A percentile compares a stretch with the other conserved stretches of the same genome.
Evolutionary conservation across 2,329 filamentous ascomycete species (phyloP).

Genomic region (Aurifilum marmelostoma): DNA sequence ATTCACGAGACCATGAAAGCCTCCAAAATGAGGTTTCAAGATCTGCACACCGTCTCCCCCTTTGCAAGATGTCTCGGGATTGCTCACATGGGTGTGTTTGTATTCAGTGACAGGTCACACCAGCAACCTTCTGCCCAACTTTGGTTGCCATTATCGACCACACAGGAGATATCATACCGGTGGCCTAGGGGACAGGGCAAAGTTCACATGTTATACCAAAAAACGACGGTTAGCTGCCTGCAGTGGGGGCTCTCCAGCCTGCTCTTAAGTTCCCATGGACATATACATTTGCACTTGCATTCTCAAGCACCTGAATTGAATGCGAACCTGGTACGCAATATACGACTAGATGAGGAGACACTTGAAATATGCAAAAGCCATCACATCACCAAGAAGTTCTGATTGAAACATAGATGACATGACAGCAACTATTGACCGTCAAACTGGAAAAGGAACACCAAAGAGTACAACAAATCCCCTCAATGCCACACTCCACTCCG

Average conservation of each 20-base stretch:
- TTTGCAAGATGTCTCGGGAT: neutral
- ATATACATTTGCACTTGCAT: neutral
- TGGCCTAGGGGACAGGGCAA: neutral
- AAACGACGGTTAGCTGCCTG: constrained; percentile 3
- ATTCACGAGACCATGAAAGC: neutral
- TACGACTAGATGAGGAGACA: no score
- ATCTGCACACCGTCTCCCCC: neutral
- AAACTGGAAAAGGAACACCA: neutral
- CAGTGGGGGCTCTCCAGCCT: neutral
- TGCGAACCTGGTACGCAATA: no score
- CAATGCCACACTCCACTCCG: neutral
- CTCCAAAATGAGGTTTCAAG: no score
- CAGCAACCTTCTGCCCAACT: constrained; percentile 5
- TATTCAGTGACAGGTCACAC: constrained; percentile 26
- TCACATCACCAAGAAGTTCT: neutral
- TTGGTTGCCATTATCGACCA: neutral
- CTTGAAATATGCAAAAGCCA: neutral
- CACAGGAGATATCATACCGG: neutral
- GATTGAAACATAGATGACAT: neutral
- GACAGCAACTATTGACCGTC: constrained; percentile 7
- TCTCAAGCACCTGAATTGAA: neutral
- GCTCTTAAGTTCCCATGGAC: no score
- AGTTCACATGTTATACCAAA: neutral
- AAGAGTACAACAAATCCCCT: neutral
- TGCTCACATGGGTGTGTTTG: constrained; percentile 14